Evolutionary conservation across 176 grass and related monocot species (phyloP), one percentile per base, ranked within the genome.

Genomic region (Aegilops umbellulata): DNA sequence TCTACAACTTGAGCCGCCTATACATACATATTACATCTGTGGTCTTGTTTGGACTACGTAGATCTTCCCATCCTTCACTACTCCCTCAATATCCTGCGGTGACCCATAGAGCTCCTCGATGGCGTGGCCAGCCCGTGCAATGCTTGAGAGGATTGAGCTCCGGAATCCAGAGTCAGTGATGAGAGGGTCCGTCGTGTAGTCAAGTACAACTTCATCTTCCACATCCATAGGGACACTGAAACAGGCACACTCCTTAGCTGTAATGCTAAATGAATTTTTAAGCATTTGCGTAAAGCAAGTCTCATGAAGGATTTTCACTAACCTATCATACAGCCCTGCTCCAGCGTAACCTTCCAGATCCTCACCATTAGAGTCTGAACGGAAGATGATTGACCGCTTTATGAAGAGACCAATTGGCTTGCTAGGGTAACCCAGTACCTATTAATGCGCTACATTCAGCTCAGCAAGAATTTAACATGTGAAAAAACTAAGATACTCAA

Each of bases 291-390:
- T 60, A 47, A 67, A 22, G 30, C 46, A 38, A 2, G 4, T 62
- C 76, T 67, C n/a, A 74, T 71, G 19, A 69, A 70, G 25, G 68
- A 51, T 22, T 84, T 69, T 27, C 69, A 35, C 60, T 74, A 65
- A 99, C 97, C 97, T 99, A 70, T 99, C 97, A 60, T 99, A 99
- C 26, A 99, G 89, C 60, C 97, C 97, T 68, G 97, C 97, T 81
- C 97, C 97, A 76, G 97, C 97, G 53, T 99, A 99, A 78, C 94
- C 94, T 94, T 99, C 97, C 72, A 99, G 83, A 88, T 99, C 97
- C 85, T 99, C 97, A 1, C 97, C 97, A 4, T 99, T 99, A 46
- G 97, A 99, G 71, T 99, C 97, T 10, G 97, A 99, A 83, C 97
- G 93, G 75, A 99, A 99, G 67, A 99, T 99, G 58, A 99, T 93